Evolutionary conservation across 2,329 filamentous ascomycete genomes (phyloP), one percentile per base, ranked within the genome.

Genomic region (Xylaria sp.): DNA sequence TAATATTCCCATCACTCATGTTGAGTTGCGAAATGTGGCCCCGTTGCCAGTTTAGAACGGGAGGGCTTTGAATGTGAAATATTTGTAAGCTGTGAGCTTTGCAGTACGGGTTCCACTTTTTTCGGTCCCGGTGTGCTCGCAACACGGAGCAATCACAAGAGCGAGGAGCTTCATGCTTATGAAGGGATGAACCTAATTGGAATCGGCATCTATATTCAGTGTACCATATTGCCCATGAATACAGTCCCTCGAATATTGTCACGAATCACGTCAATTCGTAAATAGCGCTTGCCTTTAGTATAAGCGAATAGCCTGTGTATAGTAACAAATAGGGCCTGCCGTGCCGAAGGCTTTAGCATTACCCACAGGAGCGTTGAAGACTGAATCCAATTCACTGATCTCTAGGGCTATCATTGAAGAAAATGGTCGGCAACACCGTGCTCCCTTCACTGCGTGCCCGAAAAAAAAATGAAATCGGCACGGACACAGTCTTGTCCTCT

Each of bases 121-220:
- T 12, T 36, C 34, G 60, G 52, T 13, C 9, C 48, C 53, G 48
- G 45, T 3, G 20, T 13, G 18, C 56, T 64, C 65, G 60, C 60
- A 67, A 50, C 48, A 67, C 60, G 65, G 65, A 41, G 23, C 65
- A 64, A 67, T 56, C 6, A 55, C 65, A 60, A 64, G 23, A 34
- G 65, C 65, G 65, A 63, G 59, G 28, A 20, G 30, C 28, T 53
- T 34, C 28, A 34, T 53, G 50, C 50, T 50, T 28, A 50, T 30
- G 23, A 50, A 45, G 8, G 34, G 13, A n/a, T 28, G 25, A 50
- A 25, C 25, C 45, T 50, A 18, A 6, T 28, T 50, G 15, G 45
- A 30, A 50, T 28, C 2, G 10, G 4, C 13, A 8, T 28, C 13
- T 2, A 3, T 28, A 13, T 18, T 9, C 25, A 30, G 18, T 30